Evolutionary conservation across 1,284 basidiomycete genomes (phyloP), one percentile per base, ranked within the genome.

Genomic region (Uromyces viciae-fabae): DNA sequence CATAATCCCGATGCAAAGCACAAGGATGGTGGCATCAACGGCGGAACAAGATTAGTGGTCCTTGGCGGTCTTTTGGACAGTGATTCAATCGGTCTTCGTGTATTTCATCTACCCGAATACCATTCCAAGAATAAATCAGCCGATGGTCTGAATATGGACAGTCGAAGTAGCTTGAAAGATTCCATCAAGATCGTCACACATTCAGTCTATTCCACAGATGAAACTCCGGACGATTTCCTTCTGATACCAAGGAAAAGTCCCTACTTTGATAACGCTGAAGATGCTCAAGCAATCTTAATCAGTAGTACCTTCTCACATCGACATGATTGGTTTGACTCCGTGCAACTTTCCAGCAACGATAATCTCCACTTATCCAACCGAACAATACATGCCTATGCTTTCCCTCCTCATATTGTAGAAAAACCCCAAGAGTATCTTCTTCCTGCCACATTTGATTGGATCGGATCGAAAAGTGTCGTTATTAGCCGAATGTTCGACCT

Each of bases 211-310:
- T 87, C 88, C 8, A 90, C 91, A 0, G 84, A 86, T 7, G 90
- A 90, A 0, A 86, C 90, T 0, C 89, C 91, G 4, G 91, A 95
- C 84, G 94, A 96, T 84, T 94, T 93, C 84, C 85, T 93, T 15
- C 88, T 95, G 28, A 85, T 94, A 22, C 92, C 94, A 0, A 88
- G 89, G 69, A 87, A 88, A 38, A 92, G 86, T 82, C 93, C 94
- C 0, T 92, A 94, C 85, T 92, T 91, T 84, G 87, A 88, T 58
- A 90, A 91, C 14, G 87, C 88, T 14, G 91, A 89, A 85, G 93
- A 95, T 85, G 91, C 94, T 0, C 87, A 89, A 62, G 88, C 91
- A 1, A 90, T 96, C 56, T 84, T 90, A 81, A 85, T 89, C 78
- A 86, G 85, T 14, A 80, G 83, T 22, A 84, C 83, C 40, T 79